Percentiles rank a stretch among this genome's conserved stretches.
Evolutionary conservation across 495 filamentous ascomycete species (phyloP).

Genomic region (Emericellopsis terricola): DNA sequence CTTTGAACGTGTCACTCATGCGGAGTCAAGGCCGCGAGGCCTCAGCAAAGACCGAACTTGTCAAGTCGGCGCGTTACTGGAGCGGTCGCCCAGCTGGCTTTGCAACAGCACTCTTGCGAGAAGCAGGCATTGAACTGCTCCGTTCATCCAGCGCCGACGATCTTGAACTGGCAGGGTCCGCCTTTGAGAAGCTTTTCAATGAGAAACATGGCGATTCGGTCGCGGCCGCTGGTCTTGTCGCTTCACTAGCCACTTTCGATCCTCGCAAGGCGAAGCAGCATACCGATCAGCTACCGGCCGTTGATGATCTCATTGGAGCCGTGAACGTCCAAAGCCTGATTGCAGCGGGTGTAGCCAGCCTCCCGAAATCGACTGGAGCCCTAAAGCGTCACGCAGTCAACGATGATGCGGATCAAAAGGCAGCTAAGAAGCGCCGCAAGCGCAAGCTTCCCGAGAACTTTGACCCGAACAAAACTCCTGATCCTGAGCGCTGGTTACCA

Average conservation of each 20-base stretch:
- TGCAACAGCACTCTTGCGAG: constrained; percentile 44
- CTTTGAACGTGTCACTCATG: constrained; percentile 69
- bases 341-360: constrained; percentile 52
- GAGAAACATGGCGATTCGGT: constrained; percentile 43
- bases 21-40: constrained; percentile 56
- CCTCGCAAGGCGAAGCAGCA: constrained; percentile 40
- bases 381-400: constrained; percentile 42
- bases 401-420: constrained; percentile 18
- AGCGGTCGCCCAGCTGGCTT: constrained; percentile 19
- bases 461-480: constrained; percentile 51
- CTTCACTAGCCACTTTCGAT: constrained; percentile 55
- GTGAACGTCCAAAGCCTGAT: constrained; percentile 57
- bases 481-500: constrained; percentile 87
- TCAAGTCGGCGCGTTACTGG: constrained; percentile 77
- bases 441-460: constrained; percentile 68
- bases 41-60: constrained; percentile 51
- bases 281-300: constrained; percentile 42
- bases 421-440: constrained; percentile 37
- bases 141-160: constrained; percentile 51
- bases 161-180: constrained; percentile 45
- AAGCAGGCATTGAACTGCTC: constrained; percentile 64
- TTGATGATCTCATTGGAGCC: constrained; percentile 43
- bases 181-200: constrained; percentile 51
- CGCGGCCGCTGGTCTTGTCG: constrained; percentile 65
- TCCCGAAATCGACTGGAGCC: constrained; percentile 20